Evolutionary conservation across 176 grass and related monocot genomes (phyloP), one percentile per base, ranked within the genome.

Genomic region (Leersia perrieri): DNA sequence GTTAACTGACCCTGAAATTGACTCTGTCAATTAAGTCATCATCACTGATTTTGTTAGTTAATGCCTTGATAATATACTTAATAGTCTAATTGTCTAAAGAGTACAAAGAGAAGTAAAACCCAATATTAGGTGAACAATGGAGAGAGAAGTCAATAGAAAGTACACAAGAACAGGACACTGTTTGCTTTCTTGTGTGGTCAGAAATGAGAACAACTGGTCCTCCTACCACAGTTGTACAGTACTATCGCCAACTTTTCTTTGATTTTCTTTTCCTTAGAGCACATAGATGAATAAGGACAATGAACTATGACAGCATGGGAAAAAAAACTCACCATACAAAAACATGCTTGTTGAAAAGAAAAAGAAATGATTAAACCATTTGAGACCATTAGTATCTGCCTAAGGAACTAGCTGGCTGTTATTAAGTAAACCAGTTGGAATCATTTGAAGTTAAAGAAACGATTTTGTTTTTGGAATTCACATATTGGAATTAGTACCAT

Each of bases 131-230:
- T 80, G 70, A 55, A 1, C 62, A 33, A 41, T 33, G 13, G 9
- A 68, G 44, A 60, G 68, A 49, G 16, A 22, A 36, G 38, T 60
- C 49, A 67, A 80, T 44, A 41, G 44, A 61, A 11, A 73, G 76
- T 53, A 61, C 38, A 63, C 20, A 74, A 0, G 58, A 20, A 33
- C 53, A 64, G 1, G 53, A 45, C 55, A 28, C 28, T 28, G 63
- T 72, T 57, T 60, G 33, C 30, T 85, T 70, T 89, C 35, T 76
- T 66, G 5, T 18, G 42, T 33, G 84, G 68, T 74, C 68, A 66
- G 76, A 53, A 73, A 73, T 33, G 15, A 72, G 55, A 34, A 10
- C 33, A 33, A 51, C 36, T 7, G 5, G 51, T 49, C 82, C 36
- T 53, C 11, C 11, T 44, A 22, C 49, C 49, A n/a, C 49, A 53